Evolutionary conservation across 805 yeast genomes (phyloP), one percentile per base, ranked within the genome.

Genomic region (Candida qinlingensis): DNA sequence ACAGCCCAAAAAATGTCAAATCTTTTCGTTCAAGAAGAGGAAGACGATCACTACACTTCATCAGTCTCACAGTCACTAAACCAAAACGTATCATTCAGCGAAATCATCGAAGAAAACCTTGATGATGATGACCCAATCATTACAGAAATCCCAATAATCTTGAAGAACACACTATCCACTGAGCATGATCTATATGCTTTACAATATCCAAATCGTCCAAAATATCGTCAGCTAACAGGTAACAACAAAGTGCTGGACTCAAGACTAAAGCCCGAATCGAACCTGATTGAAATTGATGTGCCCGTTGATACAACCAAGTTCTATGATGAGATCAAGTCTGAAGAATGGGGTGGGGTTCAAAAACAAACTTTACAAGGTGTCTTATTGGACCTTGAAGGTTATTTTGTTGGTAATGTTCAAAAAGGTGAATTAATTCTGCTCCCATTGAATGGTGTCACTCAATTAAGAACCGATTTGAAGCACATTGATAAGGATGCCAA

Each of bases 391-490:
- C 70, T 77, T 34, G 75, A 73, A 34, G 85, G 85, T 0, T 78
- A 76, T 55, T 76, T 73, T 53, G 71, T 71, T 9, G 79, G 76
- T 0, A 65, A 68, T 41, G 64, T 76, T 37, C 57, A 63, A 37
- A 68, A 76, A 31, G 77, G 75, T 13, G 80, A 75, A 56, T 59
- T 89, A 7, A 80, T 86, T 44, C 64, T 92, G 51, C 66, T 79
- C 1, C 87, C 92, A 1, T 72, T 91, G 2, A 76, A 79, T 35
- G 74, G 80, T 25, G 79, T 86, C 0, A 79, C 85, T 0, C 97
- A 92, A 64, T 64, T 94, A 51, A 76, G 96, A 55, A 94, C 97
- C 3, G 77, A 78, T 57, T 88, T 94, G 68, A 77, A 76, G 54
- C 87, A 91, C 61, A 80, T 90, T 39, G 96, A 90, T 62, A 81